Conservation (phyloP, 202 grass and related monocot genomes). For the Zizania palustris region DNA sequence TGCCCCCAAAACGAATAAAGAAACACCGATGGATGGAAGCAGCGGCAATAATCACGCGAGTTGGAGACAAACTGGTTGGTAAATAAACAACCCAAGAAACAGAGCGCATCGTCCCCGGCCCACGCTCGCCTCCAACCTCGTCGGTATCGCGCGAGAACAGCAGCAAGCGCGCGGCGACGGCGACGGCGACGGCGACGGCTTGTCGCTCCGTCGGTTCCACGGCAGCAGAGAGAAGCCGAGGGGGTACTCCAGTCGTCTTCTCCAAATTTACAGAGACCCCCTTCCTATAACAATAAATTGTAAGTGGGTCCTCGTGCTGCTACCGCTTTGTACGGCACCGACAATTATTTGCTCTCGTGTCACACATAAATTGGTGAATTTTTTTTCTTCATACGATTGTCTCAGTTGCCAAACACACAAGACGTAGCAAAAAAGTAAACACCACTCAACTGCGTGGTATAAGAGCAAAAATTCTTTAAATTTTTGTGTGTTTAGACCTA, state of each 20-base stretch:
- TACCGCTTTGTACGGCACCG: too few species aligned
- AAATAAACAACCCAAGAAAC: background rate
- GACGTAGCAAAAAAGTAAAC: too few species aligned
- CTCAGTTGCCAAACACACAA: too few species aligned
- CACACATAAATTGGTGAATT: too few species aligned
- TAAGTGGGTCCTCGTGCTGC: too few species aligned
- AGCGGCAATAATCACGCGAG: background rate
- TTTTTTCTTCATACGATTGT: too few species aligned
- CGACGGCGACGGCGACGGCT: too few species aligned
- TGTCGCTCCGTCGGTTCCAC: background rate
- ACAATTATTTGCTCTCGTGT: too few species aligned
- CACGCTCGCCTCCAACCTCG: background rate
- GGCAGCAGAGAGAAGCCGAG: background rate
- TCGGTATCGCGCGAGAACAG: background rate
- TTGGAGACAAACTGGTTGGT: background rate
- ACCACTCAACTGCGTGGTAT: too few species aligned
- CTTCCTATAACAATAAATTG: too few species aligned
- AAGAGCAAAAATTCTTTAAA: too few species aligned
- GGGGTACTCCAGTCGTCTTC: background rate
- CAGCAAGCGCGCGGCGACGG: background rate
- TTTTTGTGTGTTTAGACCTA: too few species aligned
- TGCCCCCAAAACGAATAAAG: background rate
- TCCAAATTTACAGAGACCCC: background rate
- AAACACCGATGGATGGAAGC: background rate
- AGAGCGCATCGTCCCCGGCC: background rate